Evolutionary conservation across 2,329 filamentous ascomycete genomes (phyloP), one percentile per base, ranked within the genome.

Genomic region (Ilyonectria sp.): DNA sequence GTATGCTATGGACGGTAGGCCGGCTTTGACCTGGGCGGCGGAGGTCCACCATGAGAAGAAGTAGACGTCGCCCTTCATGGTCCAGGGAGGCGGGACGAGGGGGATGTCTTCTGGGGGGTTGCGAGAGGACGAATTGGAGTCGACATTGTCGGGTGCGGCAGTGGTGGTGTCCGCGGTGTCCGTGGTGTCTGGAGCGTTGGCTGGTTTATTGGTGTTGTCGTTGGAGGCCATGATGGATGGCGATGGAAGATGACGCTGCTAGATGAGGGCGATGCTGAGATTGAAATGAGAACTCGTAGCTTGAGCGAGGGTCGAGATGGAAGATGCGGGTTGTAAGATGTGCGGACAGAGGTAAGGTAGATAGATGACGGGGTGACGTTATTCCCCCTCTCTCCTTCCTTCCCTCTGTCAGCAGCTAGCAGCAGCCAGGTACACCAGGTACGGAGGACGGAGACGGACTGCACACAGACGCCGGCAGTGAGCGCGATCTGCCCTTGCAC

Each of bases 21-120:
- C 68, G 35, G 77, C 71, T 19, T 69, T 69, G n/a, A 77, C 77
- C 9, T 77, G 70, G 3, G 73, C 59, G 3, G 68, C 65, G 2
- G 79, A 74, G 0, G 78, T 79, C 79, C 80, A 85, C 73, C 84
- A 84, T 50, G 75, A 74, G 60, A 86, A 79, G 50, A 82, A 75
- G 74, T 85, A 87, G 54, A 84, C 75, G 15, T 83, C 82, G 40
- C 80, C 82, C 63, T 81, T 84, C 56, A 85, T 80, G 11, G 78
- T 80, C 85, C 85, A 87, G 0, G 84, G 83, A 0, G 82, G 69
- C 29, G 75, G 71, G 19, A 75, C 68, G 2, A 58, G 62, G 5
- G 71, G 46, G 67, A 79, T 79, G 44, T 60, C 69, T 7, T 64
- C 66, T 21, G 67, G 62, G 43, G 29, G 11, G 47, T 29, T 19